A percentile compares a stretch with the other conserved stretches of the same genome.
phyloP scores from a whole-genome alignment of 2,329 filamentous ascomycete species.

The Apiospora rasikravindrae region DNA sequence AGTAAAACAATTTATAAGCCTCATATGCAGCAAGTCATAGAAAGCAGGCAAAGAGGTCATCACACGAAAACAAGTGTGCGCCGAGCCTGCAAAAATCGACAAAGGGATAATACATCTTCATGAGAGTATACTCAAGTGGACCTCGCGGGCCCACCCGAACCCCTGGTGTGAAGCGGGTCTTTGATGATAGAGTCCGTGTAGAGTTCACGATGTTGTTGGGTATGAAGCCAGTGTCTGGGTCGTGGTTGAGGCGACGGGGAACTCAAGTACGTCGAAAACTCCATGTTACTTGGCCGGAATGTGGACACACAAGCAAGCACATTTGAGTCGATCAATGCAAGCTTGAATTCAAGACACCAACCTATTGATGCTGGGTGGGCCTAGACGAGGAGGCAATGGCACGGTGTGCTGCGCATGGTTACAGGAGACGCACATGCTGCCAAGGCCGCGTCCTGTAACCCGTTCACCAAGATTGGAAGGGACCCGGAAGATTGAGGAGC shows the following conservation, averaged over 20 bases:
- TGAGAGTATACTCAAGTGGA: constrained; percentile 18
- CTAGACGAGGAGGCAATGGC: background rate
- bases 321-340: background rate
- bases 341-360: background rate
- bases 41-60: background rate
- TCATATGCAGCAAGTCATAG: background rate
- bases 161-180: background rate
- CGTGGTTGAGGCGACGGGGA: background rate
- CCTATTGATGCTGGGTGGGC: background rate
- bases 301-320: background rate
- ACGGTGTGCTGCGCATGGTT: background rate
- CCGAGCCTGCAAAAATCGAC: background rate
- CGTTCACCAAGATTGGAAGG: background rate
- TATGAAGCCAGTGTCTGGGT: background rate
- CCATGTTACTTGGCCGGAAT: background rate
- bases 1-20: background rate
- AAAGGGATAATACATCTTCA: background rate
- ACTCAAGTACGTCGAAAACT: background rate
- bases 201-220: background rate
- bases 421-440: background rate
- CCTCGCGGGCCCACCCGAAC: constrained; percentile 5
- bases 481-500: background rate
- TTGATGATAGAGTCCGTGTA: background rate
- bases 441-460: background rate
- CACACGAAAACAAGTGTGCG: background rate